Evolutionary conservation across 768 basidiomycete genomes (phyloP).

Genomic region (Collybia nuda): DNA sequence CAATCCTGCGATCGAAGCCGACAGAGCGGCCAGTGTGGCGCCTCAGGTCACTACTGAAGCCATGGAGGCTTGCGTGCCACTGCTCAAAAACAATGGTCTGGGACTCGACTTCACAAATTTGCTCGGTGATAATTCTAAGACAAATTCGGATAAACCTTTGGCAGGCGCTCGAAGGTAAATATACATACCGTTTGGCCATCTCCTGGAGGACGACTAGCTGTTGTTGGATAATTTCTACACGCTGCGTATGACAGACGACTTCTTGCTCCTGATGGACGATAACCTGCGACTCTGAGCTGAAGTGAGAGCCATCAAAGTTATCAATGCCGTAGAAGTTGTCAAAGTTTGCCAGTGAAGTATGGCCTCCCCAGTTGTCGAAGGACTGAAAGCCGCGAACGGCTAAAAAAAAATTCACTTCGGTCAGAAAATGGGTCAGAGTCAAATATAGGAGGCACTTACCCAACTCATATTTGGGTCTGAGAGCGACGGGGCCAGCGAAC

Average conservation of each 20-base stretch:
- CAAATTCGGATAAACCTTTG: background rate
- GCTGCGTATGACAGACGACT: slow-evolving; percentile 37
- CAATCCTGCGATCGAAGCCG: slow-evolving; percentile 38
- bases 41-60: slow-evolving; percentile 40
- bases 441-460: slow-evolving; percentile 15
- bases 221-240: slow-evolving; percentile 43
- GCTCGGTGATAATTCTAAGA: slow-evolving; percentile 41
- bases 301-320: slow-evolving; percentile 40
- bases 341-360: slow-evolving; percentile 34
- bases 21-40: slow-evolving; percentile 36
- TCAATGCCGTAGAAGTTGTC: slow-evolving; percentile 46
- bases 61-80: slow-evolving; percentile 36
- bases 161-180: background rate
- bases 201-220: slow-evolving; percentile 43
- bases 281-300: slow-evolving; percentile 20
- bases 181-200: slow-evolving; percentile 41
- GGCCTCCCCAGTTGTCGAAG: slow-evolving; percentile 39
- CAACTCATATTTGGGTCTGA: slow-evolving; percentile 21
- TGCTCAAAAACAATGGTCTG: slow-evolving; percentile 46
- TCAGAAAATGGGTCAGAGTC: background rate
- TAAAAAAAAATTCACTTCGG: slow-evolving; percentile 1
- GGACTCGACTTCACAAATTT: slow-evolving; percentile 49
- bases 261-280: slow-evolving; percentile 33
- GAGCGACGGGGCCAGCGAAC: slow-evolving; percentile 28
- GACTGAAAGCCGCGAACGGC: slow-evolving; percentile 15